phyloP scores from a whole-genome alignment of 2,329 filamentous ascomycete species.

The Alternaria burnsii region DNA sequence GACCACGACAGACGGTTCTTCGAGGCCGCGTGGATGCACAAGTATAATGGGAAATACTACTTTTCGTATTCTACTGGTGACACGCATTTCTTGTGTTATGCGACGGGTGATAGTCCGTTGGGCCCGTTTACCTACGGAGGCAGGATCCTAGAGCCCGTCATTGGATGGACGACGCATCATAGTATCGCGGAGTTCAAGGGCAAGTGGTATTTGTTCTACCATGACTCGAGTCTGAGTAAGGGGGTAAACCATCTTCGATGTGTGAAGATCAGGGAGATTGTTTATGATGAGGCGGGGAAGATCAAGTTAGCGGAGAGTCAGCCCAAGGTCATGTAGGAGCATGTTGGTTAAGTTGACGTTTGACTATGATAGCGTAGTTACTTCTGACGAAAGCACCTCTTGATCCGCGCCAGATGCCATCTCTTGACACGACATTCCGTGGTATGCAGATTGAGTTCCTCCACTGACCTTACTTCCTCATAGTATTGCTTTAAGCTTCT shows the following conservation, averaged over 20 bases:
- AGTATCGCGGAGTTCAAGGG: constrained; percentile 77
- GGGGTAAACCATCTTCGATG: constrained; percentile 76
- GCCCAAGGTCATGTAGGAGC: constrained; percentile 31
- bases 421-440: neutral
- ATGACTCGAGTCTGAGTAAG: constrained; percentile 73
- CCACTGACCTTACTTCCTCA: neutral
- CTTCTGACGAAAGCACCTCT: neutral
- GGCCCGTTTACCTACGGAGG: constrained; percentile 79
- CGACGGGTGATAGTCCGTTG: constrained; percentile 68
- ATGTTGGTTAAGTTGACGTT: neutral
- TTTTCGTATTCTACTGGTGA: constrained; percentile 82
- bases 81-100: constrained; percentile 77
- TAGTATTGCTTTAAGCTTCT: neutral
- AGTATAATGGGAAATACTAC: constrained; percentile 74
- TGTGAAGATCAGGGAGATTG: constrained; percentile 79
- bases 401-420: neutral
- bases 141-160: constrained; percentile 75
- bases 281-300: constrained; percentile 71
- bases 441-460: neutral
- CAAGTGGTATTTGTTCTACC: constrained; percentile 79
- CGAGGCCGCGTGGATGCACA: constrained; percentile 83
- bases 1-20: constrained; percentile 82
- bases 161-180: constrained; percentile 85
- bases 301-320: constrained; percentile 57
- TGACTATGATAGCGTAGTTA: neutral